phyloP scores from a whole-genome alignment of 2,329 filamentous ascomycete species.

The Anisogramma anomala region DNA sequence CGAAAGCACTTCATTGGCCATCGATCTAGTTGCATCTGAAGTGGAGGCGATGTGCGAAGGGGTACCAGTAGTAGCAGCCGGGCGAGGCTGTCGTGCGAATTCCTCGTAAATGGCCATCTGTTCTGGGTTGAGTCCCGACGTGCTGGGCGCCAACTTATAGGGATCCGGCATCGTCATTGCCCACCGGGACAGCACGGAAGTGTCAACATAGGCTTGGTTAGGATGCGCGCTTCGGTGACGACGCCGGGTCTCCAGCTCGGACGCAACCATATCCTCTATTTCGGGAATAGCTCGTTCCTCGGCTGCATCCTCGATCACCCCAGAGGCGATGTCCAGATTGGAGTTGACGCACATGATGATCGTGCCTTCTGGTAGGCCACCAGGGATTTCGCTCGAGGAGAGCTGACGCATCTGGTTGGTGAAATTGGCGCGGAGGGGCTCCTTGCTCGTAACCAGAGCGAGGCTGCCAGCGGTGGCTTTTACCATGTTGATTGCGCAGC shows the following conservation, averaged over 20 bases:
- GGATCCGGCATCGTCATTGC: constrained; percentile 88
- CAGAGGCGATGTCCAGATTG: constrained; percentile 86
- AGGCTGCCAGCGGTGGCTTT: constrained; percentile 89
- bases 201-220: constrained; percentile 75
- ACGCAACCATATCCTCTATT: constrained; percentile 86
- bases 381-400: constrained; percentile 58
- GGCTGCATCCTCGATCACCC: constrained; percentile 88
- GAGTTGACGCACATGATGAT: constrained; percentile 99
- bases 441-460: constrained; percentile 95
- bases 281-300: constrained; percentile 88
- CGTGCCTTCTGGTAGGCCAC: constrained; percentile 81
- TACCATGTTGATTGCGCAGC: constrained; percentile 84
- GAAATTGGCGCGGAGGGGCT: constrained; percentile 90
- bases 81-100: constrained; percentile 76
- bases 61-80: constrained; percentile 42
- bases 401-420: constrained; percentile 82
- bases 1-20: constrained; percentile 53
- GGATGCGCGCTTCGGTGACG: constrained; percentile 64
- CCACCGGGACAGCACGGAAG: constrained; percentile 68
- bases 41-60: constrained; percentile 43
- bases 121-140: constrained; percentile 68
- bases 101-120: constrained; percentile 96
- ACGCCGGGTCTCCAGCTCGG: constrained; percentile 65
- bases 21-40: constrained; percentile 48
- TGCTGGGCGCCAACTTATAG: constrained; percentile 66